Evolutionary conservation across 2,329 filamentous ascomycete species (phyloP).

Genomic region (Verticillium albo-atrum): DNA sequence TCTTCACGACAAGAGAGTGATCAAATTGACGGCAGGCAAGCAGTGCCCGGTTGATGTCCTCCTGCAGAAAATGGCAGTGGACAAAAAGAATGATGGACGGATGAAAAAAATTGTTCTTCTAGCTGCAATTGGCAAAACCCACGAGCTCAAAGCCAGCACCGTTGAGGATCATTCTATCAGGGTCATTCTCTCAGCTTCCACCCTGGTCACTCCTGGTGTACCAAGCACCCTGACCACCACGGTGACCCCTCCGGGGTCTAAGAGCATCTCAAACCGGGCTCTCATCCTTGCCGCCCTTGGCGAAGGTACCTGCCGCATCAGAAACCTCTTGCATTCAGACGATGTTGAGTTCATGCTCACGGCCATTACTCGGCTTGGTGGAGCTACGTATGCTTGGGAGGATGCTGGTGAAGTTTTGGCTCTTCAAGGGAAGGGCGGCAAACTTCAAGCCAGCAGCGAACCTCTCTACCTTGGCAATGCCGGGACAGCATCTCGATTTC

Average conservation of each 20-base stretch:
- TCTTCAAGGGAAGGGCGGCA: slow-evolving; percentile 86
- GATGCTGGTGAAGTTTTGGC: slow-evolving; percentile 88
- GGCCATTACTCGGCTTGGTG: slow-evolving; percentile 78
- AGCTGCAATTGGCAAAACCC: slow-evolving; percentile 80
- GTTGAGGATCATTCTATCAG: slow-evolving; percentile 84
- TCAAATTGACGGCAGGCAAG: slow-evolving; percentile 79
- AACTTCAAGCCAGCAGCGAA: slow-evolving; percentile 68
- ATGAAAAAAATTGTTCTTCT: slow-evolving; percentile 96
- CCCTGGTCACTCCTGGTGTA: slow-evolving; percentile 70
- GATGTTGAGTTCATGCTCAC: slow-evolving; percentile 97
- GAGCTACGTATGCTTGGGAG: slow-evolving; percentile 89
- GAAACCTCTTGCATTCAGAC: slow-evolving; percentile 90
- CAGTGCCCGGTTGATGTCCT: slow-evolving; percentile 81
- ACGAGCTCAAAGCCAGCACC: slow-evolving; percentile 82
- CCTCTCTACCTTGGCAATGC: slow-evolving; percentile 93
- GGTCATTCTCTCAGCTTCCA: slow-evolving; percentile 74
- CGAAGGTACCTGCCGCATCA: slow-evolving; percentile 79
- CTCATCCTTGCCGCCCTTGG: slow-evolving; percentile 91
- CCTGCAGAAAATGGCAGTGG: slow-evolving; percentile 90
- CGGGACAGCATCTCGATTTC: slow-evolving; percentile 89
- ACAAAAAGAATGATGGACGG: slow-evolving; percentile 95
- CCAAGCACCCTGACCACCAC: slow-evolving; percentile 61
- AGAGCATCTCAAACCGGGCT: slow-evolving; percentile 95
- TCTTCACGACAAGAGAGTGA: slow-evolving; percentile 75
- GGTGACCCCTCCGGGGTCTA: slow-evolving; percentile 89